phyloP scores from a whole-genome alignment of 495 filamentous ascomycete genomes.

The Penicillium maclennaniae region DNA sequence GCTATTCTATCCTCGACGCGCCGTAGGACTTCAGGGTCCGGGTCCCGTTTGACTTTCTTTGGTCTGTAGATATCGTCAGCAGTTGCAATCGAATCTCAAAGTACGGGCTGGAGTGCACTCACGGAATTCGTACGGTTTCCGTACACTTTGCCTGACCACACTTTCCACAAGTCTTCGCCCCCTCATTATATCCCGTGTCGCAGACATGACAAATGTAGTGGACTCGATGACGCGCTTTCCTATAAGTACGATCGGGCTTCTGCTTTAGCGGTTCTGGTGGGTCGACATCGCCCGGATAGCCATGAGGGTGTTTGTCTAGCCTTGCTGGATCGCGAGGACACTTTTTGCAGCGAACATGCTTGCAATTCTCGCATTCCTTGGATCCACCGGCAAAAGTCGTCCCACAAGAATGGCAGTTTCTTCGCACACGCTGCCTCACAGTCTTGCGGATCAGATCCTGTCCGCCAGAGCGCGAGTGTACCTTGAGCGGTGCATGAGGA shows the following conservation, averaged over 20 bases:
- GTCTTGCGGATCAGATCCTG: conserved; percentile 67
- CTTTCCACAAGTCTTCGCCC: conserved; percentile 49
- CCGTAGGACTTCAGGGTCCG: conserved; percentile 61
- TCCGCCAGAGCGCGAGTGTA: conserved; percentile 60
- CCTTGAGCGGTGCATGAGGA: conserved; percentile 39
- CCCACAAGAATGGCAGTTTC: conserved; percentile 74
- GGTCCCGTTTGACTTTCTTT: conserved; percentile 56
- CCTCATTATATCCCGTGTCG: conserved; percentile 48
- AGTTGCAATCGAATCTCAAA: background rate
- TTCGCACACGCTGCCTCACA: conserved; percentile 64
- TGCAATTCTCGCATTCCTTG: conserved; percentile 66
- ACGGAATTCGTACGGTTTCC: conserved; percentile 50
- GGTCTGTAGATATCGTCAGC: conserved; percentile 45
- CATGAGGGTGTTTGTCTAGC: conserved; percentile 68
- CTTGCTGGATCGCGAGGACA: conserved; percentile 78
- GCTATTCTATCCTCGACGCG: conserved; percentile 58
- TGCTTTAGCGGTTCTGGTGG: conserved; percentile 32
- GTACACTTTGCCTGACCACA: conserved; percentile 57
- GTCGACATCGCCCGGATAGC: conserved; percentile 70
- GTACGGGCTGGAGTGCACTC: conserved; percentile 20
- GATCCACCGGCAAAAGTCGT: conserved; percentile 54
- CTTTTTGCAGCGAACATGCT: conserved; percentile 72
- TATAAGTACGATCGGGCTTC: conserved; percentile 37
- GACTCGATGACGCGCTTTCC: conserved; percentile 42
- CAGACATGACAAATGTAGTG: conserved; percentile 66